Evolutionary conservation across 2,329 filamentous ascomycete species (phyloP).

Genomic region (Gnomoniopsis smithogilvyi): DNA sequence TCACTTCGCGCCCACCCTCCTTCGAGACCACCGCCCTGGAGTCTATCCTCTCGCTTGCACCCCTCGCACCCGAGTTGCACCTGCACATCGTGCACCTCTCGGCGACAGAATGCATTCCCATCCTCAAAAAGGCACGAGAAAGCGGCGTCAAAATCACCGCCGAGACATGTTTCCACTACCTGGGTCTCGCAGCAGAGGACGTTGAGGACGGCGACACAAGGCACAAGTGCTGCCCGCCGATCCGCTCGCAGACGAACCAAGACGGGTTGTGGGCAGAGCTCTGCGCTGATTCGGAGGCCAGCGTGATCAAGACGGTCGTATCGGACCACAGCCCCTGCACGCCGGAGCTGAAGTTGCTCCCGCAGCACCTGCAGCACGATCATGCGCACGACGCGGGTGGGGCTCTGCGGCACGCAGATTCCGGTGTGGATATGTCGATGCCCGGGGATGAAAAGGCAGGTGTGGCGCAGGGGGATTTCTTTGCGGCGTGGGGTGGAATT

Average conservation of each 20-base stretch:
- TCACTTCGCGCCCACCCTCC: slow-evolving; percentile 80
- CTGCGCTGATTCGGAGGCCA: slow-evolving; percentile 51
- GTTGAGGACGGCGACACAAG: slow-evolving; percentile 83
- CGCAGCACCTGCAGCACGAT: slow-evolving; percentile 54
- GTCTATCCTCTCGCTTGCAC: slow-evolving; percentile 78
- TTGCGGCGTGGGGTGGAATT: slow-evolving; percentile 94
- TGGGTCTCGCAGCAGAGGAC: slow-evolving; percentile 77
- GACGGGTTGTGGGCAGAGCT: slow-evolving; percentile 87
- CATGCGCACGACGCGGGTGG: slow-evolving; percentile 19
- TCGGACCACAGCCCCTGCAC: slow-evolving; percentile 97
- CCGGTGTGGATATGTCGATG: slow-evolving; percentile 47
- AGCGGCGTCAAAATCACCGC: slow-evolving; percentile 82
- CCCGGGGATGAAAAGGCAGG: slow-evolving; percentile 27
- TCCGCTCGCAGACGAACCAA: slow-evolving; percentile 77
- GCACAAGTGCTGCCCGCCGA: slow-evolving; percentile 94
- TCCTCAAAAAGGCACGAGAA: slow-evolving; percentile 70
- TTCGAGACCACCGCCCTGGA: slow-evolving; percentile 92
- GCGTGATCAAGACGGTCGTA: slow-evolving; percentile 87
- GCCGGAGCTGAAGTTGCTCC: slow-evolving; percentile 86
- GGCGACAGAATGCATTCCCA: slow-evolving; percentile 81
- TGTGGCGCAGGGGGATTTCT: slow-evolving; percentile 72
- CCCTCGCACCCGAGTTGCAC: slow-evolving; percentile 75
- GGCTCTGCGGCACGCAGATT: slow-evolving; percentile 47
- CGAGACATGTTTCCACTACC: slow-evolving; percentile 94
- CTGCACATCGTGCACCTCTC: slow-evolving; percentile 94